A percentile compares a stretch with the other conserved stretches of the same genome.
These are phyloP conservation scores for Torrubiella hemipterigena DNA, from an alignment of 2,329 filamentous ascomycete genomes.

Conservation along the genomic window DNA sequence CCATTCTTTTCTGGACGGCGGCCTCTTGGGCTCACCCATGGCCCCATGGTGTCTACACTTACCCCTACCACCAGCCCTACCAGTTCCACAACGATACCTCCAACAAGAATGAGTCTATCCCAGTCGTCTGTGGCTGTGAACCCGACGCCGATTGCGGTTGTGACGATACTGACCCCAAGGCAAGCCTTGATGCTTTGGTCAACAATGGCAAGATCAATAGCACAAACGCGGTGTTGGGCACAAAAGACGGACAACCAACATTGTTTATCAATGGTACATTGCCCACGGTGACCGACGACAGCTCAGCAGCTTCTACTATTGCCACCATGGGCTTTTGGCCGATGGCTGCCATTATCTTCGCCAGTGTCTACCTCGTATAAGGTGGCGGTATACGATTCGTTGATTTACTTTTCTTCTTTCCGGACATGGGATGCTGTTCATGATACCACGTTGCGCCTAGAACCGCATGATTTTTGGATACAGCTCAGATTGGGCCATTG, in stretches of 20 bases:
- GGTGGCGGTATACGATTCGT: too few relatives aligned
- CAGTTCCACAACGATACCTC: slow-evolving; percentile 37
- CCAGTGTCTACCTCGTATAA: slow-evolving; percentile 31
- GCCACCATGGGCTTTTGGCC: slow-evolving; percentile 38
- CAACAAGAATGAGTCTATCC: slow-evolving; percentile 21
- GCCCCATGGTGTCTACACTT: slow-evolving; percentile 35
- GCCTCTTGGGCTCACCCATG: slow-evolving; percentile 54
- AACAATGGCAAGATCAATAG: slow-evolving; percentile 49
- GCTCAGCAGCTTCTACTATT: slow-evolving; percentile 19
- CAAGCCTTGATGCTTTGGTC: slow-evolving; percentile 49
- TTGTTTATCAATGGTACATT: slow-evolving; percentile 68
- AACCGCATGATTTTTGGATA: too few relatives aligned
- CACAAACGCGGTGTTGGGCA: slow-evolving; percentile 51
- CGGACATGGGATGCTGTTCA: too few relatives aligned
- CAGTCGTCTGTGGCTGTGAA: slow-evolving; percentile 40
- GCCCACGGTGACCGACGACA: slow-evolving; percentile 50
- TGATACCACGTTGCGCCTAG: too few relatives aligned
- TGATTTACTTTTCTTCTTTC: not conserved
- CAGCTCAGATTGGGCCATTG: too few relatives aligned
- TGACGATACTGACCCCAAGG: slow-evolving; percentile 51
- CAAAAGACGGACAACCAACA: slow-evolving; percentile 37
- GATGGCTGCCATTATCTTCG: slow-evolving; percentile 27
- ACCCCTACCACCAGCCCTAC: slow-evolving; percentile 27
- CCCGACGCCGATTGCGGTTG: slow-evolving; percentile 43
- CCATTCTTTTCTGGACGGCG: slow-evolving; percentile 49